Evolutionary conservation across 768 basidiomycete species (phyloP).

Genomic region (Suillus alpinus): DNA sequence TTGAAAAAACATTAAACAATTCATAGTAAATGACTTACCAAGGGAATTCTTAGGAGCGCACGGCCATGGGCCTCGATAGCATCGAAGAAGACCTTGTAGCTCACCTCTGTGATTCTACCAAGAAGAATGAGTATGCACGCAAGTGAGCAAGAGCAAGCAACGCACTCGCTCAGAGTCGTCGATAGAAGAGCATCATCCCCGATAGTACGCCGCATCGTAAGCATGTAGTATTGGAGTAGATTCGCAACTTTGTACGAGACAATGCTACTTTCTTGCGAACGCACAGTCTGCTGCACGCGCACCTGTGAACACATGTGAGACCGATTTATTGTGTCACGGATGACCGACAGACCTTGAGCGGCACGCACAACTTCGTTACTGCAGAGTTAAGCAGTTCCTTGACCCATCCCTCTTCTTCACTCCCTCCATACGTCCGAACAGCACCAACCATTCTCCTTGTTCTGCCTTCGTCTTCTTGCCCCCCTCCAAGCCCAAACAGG

Average conservation of each 20-base stretch:
- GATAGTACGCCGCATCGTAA: conserved; percentile 91
- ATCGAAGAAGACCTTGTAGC: conserved; percentile 85
- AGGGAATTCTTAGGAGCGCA: conserved; percentile 48
- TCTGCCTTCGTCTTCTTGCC: conserved; percentile 9
- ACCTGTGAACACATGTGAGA: conserved; percentile 41
- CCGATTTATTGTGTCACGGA: neutral
- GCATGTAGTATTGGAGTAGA: conserved; percentile 89
- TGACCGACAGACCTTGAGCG: conserved; percentile 65
- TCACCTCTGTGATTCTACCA: conserved; percentile 70
- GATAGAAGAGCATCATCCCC: conserved; percentile 81
- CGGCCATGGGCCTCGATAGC: conserved; percentile 84
- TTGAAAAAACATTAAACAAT: neutral
- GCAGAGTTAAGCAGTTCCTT: conserved; percentile 76
- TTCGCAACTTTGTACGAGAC: conserved; percentile 91
- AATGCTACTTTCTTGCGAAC: conserved; percentile 91
- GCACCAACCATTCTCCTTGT: conserved; percentile 72
- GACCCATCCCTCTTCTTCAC: conserved; percentile 77
- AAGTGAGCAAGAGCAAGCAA: neutral
- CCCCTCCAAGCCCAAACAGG: conserved; percentile 68
- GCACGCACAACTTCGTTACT: conserved; percentile 80
- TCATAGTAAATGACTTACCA: conserved; percentile 38
- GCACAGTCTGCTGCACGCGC: conserved; percentile 90
- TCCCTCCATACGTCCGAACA: conserved; percentile 49
- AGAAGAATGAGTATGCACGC: neutral
- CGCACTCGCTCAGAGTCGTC: conserved; percentile 76